Conservation (phyloP, 169 alveolate genomes). For the Theileria annulata region DNA sequence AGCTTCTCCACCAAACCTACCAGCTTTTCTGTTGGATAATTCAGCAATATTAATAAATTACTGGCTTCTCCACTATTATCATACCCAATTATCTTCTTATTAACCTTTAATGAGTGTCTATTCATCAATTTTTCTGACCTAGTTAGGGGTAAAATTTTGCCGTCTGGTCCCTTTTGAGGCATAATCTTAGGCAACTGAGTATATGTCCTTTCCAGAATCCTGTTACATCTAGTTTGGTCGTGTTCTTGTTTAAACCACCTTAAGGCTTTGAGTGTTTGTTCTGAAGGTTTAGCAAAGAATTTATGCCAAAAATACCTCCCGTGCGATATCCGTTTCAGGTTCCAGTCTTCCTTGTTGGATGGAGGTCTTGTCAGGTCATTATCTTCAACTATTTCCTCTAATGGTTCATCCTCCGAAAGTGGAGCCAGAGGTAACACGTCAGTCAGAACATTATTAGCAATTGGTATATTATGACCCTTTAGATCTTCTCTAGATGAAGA, state of each 20-base stretch:
- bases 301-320: slow-evolving; percentile 65
- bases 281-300: slow-evolving; percentile 55
- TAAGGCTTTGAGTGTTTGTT: slow-evolving; percentile 27
- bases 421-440: slow-evolving; percentile 61
- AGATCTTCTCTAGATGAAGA: neutral
- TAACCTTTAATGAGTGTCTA: slow-evolving; percentile 23
- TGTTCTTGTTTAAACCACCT: slow-evolving; percentile 49
- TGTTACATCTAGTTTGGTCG: slow-evolving; percentile 49
- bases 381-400: slow-evolving; percentile 34
- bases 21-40: slow-evolving; percentile 36
- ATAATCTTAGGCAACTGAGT: slow-evolving; percentile 20
- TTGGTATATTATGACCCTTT: neutral
- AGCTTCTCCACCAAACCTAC: slow-evolving; percentile 52
- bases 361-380: slow-evolving; percentile 44
- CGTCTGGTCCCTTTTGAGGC: slow-evolving; percentile 43
- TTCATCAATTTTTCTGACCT: slow-evolving; percentile 24
- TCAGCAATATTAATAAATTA: slow-evolving; percentile 48
- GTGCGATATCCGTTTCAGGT: slow-evolving; percentile 44
- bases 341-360: slow-evolving; percentile 55
- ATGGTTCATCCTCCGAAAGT: slow-evolving; percentile 51
- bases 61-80: slow-evolving; percentile 64
- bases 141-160: slow-evolving; percentile 24
- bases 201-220: slow-evolving; percentile 43
- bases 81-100: slow-evolving; percentile 44
- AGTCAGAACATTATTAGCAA: slow-evolving; percentile 10